phyloP scores from a whole-genome alignment of 1,139 yeast species.

The Zygosaccharomyces pseudobailii region DNA sequence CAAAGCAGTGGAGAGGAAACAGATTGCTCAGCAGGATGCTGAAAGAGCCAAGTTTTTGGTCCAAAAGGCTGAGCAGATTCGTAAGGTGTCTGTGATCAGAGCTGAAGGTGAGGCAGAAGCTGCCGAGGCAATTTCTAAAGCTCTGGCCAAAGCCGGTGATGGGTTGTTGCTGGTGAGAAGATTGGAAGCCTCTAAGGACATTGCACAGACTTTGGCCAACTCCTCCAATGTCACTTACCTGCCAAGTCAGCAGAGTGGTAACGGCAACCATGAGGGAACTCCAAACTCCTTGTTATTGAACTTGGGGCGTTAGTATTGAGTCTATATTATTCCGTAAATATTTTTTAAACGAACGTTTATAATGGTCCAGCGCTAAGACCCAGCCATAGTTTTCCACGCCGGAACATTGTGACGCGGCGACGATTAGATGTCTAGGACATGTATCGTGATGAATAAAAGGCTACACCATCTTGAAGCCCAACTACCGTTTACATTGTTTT shows the following conservation, averaged over 20 bases:
- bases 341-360: neutral
- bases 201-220: constrained; percentile 79
- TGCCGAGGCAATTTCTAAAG: constrained; percentile 92
- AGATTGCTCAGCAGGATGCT: constrained; percentile 98
- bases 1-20: constrained; percentile 97
- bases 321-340: neutral
- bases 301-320: constrained; percentile 45
- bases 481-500: no score
- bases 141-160: constrained; percentile 91
- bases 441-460: no score
- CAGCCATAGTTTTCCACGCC: neutral
- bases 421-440: neutral
- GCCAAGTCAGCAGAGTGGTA: constrained; percentile 52
- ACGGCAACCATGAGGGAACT: constrained; percentile 36
- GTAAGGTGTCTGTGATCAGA: constrained; percentile 88
- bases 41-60: constrained; percentile 94
- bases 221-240: constrained; percentile 89
- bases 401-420: neutral
- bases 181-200: constrained; percentile 94
- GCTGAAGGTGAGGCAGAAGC: constrained; percentile 99
- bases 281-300: constrained; percentile 48
- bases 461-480: no score
- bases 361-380: neutral
- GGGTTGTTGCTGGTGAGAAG: constrained; percentile 92
- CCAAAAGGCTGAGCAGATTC: constrained; percentile 96